Base-by-base conservation (phyloP, 306 rosid species). In the Cotoneaster glaucophyllus region DNA sequence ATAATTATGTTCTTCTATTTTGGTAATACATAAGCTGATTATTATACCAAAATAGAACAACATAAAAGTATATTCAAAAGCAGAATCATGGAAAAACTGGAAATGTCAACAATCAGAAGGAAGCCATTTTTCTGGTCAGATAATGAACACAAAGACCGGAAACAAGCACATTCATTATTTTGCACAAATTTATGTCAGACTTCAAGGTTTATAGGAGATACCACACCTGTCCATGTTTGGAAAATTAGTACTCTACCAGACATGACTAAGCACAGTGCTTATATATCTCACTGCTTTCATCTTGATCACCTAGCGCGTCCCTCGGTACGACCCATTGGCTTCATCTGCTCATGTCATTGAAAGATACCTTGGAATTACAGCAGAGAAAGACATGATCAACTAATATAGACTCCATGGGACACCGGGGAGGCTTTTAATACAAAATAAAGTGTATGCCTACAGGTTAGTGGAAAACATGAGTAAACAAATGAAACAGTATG, bases 281-380 rank as follows among this genome's bases (percentile, higher is more conserved):
- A 83, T 87, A 94, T 80, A 94, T 92, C 74, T 91, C 96, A 82
- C 95, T 88, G 84, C 67, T 86, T 82, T 92, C 92, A 77, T 92
- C 92, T 85, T 90, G 93, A 86, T 95, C 97, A 8, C 92, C 87
- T 43, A 86, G 87, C 92, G 86, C 6, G 89, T 84, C 58, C 98
- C 98, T 73, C 97, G 93, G 44, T 87, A 95, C 96, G 96, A 95
- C 64, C 97, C 96, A 26, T 89, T 89, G 43, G 89, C 88, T 83
- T 95, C 93, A 71, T 87, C 87, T 48, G 82, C 81, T 15, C 90
- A 85, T 69, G 96, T 87, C 87, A 90, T 85, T 77, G 86, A 84
- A 58, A 87, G 90, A 84, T 91, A 94, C 89, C 98, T 94, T 75
- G 48, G 77, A 80, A 74, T 70, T 73, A 37, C 71, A 69, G 74